Evolutionary conservation across 345 rosid genomes (phyloP), one percentile per base, ranked within the genome.

Genomic region (Diplotaxis tenuifolia): DNA sequence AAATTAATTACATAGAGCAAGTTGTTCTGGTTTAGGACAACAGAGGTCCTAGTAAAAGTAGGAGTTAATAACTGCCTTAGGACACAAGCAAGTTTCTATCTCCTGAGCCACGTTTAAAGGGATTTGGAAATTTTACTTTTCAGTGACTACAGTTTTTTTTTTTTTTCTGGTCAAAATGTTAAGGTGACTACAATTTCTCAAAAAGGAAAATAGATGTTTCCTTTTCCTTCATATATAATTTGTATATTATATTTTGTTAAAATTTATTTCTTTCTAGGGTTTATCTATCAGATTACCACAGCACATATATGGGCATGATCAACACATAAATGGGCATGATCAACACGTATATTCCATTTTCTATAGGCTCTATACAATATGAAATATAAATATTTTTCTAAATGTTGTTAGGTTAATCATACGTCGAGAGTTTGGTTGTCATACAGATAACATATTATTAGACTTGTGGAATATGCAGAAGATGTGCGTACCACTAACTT

Each of bases 371-470:
- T 7, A 22, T 4, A 28, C 15, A 10, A 25, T 34, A 40, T 21
- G 29, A 40, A 5, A 20, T 34, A 29, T 38, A 6, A 47, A 12
- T 11, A 45, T 36, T 59, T 15, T 34, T 36, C 9, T 40, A 22
- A 59, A 63, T n/a, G 31, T 32, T 58, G 73, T 61, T 65, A 53
- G 81, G 74, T 68, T 45, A 68, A 78, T 55, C 52, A 61, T 78
- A 53, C 63, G 74, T 78, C n/a, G 34, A 31, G 73, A 72, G 57
- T 73, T 78, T 67, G 78, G 81, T 68, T 78, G 66, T 67, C 54
- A 53, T 66, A 15, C 9, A 75, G 12, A 66, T 68, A 47, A 23
- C 72, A 71, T 72, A 38, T 29, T 25, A 73, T 56, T 15, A 20
- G 27, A 61, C 58, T 23, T 32, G 23, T 62, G 34, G 23, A 45